Evolutionary conservation across 495 filamentous ascomycete species (phyloP), one percentile per base, ranked within the genome.

Genomic region (Lophiostoma macrostomum): DNA sequence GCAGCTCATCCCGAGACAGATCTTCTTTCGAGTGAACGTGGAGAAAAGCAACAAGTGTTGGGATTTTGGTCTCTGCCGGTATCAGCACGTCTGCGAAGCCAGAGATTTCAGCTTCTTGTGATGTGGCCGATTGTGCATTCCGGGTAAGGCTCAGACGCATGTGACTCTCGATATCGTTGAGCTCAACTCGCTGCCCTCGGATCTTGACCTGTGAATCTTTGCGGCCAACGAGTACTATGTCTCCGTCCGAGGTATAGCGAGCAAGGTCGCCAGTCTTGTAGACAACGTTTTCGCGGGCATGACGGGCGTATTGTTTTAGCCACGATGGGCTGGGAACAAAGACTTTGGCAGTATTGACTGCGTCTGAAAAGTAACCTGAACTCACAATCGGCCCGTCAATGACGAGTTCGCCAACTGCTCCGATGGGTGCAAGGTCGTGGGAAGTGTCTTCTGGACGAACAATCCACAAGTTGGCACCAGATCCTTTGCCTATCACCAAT

Each of bases 201-300:
- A 76, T 60, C 53, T 79, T 80, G 49, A 78, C 61, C 50, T 77
- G 75, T 34, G 60, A 64, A 41, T 77, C 74, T 32, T 69, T 69
- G 35, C 76, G 58, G 32, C 74, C 70, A 27, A 74, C 12, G 41
- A 68, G 71, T 51, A 61, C 60, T 28, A 67, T 53, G 11, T 68
- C 71, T 6, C 79, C 77, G 18, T 70, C 56, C 14, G 50, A 44
- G 38, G 64, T 50, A 50, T 36, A 67, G 3, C 51, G 50, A 4
- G 48, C 70, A 13, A 74, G 47, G 50, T 76, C 73, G 3, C 73
- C 73, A 23, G 58, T 76, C 20, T 64, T 58, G 39, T 75, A 76
- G 2, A 76, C 49, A n/a, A n/a, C n/a, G n/a, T n/a, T n/a, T n/a
- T n/a, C n/a, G 0, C 66, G 61, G 16, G 49, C 24, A 27, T 45